A percentile compares a stretch with the other conserved stretches of the same genome.
phyloP scores from a whole-genome alignment of 371 early-diverging fungal species.

The Mucor velutinosus region DNA sequence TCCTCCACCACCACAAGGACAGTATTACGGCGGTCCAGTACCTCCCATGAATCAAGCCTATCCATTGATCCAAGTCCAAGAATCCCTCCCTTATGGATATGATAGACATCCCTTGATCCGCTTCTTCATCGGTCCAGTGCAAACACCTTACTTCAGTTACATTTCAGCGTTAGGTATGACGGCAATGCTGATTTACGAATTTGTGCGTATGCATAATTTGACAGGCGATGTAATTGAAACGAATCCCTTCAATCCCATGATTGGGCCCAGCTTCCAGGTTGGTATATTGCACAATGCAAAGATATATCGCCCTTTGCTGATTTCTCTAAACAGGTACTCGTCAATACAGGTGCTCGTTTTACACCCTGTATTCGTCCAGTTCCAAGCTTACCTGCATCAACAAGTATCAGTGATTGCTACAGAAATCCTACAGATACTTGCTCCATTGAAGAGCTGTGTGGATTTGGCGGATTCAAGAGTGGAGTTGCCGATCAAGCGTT shows the following conservation, averaged over 20 bases:
- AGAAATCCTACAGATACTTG: conserved; percentile 35
- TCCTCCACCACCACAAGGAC: conserved; percentile 9
- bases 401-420: conserved; percentile 27
- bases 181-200: conserved; percentile 57
- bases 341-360: conserved; percentile 62
- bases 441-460: conserved; percentile 57
- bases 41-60: background rate
- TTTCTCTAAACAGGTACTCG: conserved; percentile 41
- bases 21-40: conserved; percentile 7
- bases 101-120: conserved; percentile 17
- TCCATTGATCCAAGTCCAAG: conserved; percentile 1
- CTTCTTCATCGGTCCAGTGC: conserved; percentile 36
- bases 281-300: background rate
- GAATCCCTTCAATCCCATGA: conserved; percentile 62
- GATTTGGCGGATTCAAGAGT: conserved; percentile 45
- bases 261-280: conserved; percentile 62
- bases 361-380: conserved; percentile 63
- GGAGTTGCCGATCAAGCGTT: conserved; percentile 73
- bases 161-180: conserved; percentile 54
- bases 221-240: conserved; percentile 58
- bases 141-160: conserved; percentile 57
- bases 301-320: background rate
- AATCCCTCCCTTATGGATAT: conserved; percentile 12
- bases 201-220: conserved; percentile 53
- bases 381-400: conserved; percentile 28